Evolutionary conservation across 768 basidiomycete genomes (phyloP), one percentile per base, ranked within the genome.

Genomic region (Tulasnella sp.): DNA sequence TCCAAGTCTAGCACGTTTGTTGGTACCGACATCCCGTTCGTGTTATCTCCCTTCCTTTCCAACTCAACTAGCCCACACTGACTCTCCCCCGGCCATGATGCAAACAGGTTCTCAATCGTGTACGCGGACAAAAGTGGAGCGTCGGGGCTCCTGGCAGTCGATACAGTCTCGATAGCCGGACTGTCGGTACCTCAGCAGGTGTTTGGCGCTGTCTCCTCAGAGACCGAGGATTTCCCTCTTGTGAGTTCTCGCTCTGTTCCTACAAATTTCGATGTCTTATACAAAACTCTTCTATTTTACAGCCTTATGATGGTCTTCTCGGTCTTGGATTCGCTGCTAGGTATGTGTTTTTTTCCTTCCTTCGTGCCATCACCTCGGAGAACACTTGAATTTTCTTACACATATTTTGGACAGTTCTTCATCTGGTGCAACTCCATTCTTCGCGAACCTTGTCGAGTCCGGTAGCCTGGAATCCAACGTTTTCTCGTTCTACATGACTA

Each of bases 151-250:
- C 8, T 72, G 5, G 71, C 19, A 1, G 80, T 78, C 25, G 89
- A 90, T 78, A 85, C 81, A 0, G 87, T 89, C 6, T 80, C 81
- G 39, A 79, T 89, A 25, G 86, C 81, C 5, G 85, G 86, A 0
- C 67, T 89, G 19, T 83, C 83, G 80, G 86, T 85, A 6, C 79
- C 78, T 5, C 79, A 79, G 49, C 88, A 88, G 79, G 82, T 81
- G 2, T 79, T 89, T 15, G 86, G 86, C 19, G 84, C 84, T 31
- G 86, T 87, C 31, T 82, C 80, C 15, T 80, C 79, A 1, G 86
- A 86, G 71, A 85, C 84, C 14, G 17, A 79, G 49, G 49, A 40
- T 31, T 72, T 72, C 22, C 7, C 40, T 31, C 40, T 45, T 40
- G 77, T 64, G 74, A 11, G 52, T 78, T n/a, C 6, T 71, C 34